Evolutionary conservation across 371 early-diverging fungal species (phyloP).

Genomic region (Actinomortierella ambigua): DNA sequence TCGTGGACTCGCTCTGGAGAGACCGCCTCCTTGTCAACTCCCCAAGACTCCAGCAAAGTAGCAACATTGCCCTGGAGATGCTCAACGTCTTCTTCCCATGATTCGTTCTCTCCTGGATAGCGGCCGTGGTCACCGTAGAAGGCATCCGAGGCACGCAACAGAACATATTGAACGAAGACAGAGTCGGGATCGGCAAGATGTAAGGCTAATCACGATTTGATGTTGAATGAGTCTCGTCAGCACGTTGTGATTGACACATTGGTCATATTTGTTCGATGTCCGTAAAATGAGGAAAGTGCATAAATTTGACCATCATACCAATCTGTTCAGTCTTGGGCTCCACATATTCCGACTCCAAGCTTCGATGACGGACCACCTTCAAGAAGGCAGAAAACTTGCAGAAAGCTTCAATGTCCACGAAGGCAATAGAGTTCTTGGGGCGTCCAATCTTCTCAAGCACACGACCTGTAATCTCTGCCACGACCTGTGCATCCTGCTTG

Average conservation of each 20-base stretch:
- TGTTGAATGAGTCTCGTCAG: not conserved
- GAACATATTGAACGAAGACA: constrained; percentile 68
- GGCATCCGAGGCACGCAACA: constrained; percentile 74
- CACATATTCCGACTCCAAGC: constrained; percentile 59
- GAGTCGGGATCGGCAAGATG: constrained; percentile 59
- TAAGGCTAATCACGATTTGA: constrained; percentile 46
- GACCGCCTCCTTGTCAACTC: constrained; percentile 17
- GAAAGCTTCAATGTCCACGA: constrained; percentile 76
- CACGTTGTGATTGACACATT: not conserved
- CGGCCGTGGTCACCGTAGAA: constrained; percentile 64
- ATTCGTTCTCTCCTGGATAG: constrained; percentile 57
- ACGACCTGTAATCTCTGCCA: constrained; percentile 56
- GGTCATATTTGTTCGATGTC: no score
- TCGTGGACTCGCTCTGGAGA: constrained; percentile 54
- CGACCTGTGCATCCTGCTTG: constrained; percentile 65
- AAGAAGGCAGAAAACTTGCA: constrained; percentile 84
- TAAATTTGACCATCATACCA: constrained; percentile 42
- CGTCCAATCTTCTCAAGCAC: constrained; percentile 56
- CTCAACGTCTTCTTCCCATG: constrained; percentile 48
- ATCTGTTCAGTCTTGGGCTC: constrained; percentile 52
- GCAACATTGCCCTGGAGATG: constrained; percentile 31
- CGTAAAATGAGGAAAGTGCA: constrained; percentile 1
- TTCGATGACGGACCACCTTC: constrained; percentile 68
- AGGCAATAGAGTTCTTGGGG: constrained; percentile 58
- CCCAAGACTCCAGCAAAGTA: constrained; percentile 37